phyloP scores from a whole-genome alignment of 2,329 filamentous ascomycete species.

The Periglandula ipomoeae region DNA sequence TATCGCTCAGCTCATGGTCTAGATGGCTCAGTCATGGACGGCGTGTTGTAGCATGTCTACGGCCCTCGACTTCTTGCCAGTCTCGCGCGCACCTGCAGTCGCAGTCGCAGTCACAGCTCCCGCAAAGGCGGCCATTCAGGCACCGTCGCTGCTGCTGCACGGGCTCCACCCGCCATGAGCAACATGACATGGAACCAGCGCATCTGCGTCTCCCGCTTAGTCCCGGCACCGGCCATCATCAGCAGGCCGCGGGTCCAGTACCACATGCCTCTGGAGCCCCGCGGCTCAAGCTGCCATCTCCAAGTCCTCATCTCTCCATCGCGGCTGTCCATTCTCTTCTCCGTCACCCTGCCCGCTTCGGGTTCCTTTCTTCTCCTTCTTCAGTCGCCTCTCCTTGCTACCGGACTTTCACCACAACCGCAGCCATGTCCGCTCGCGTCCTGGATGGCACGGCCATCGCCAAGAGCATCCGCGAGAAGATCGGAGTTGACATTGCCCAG shows the following conservation, averaged over 20 bases:
- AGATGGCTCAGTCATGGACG: neutral
- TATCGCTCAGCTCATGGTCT: neutral
- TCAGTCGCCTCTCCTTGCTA: slow-evolving; percentile 6
- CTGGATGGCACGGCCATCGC: slow-evolving; percentile 96
- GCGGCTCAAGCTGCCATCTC: neutral
- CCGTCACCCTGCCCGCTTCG: slow-evolving; percentile 3
- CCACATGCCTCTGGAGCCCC: neutral
- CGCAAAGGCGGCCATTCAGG: neutral
- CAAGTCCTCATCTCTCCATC: neutral
- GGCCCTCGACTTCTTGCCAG: too few relatives aligned
- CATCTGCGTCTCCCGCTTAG: neutral
- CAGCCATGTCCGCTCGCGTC: slow-evolving; percentile 74
- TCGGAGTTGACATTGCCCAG: slow-evolving; percentile 71
- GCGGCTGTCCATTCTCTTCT: neutral
- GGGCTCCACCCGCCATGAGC: neutral
- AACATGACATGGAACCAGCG: neutral
- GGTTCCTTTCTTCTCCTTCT: neutral
- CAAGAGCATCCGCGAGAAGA: slow-evolving; percentile 75
- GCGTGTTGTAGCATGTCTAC: too few relatives aligned
- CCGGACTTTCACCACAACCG: slow-evolving; percentile 36
- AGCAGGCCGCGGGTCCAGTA: neutral
- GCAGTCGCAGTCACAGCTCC: too few relatives aligned
- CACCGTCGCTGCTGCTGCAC: neutral
- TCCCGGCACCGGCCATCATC: slow-evolving; percentile 1
- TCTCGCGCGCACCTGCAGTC: too few relatives aligned